Percentiles rank a stretch among this genome's conserved stretches.
These are phyloP conservation scores for Apiospora pterosperma DNA, from an alignment of 2,329 filamentous ascomycete genomes.

Conservation along the genomic window DNA sequence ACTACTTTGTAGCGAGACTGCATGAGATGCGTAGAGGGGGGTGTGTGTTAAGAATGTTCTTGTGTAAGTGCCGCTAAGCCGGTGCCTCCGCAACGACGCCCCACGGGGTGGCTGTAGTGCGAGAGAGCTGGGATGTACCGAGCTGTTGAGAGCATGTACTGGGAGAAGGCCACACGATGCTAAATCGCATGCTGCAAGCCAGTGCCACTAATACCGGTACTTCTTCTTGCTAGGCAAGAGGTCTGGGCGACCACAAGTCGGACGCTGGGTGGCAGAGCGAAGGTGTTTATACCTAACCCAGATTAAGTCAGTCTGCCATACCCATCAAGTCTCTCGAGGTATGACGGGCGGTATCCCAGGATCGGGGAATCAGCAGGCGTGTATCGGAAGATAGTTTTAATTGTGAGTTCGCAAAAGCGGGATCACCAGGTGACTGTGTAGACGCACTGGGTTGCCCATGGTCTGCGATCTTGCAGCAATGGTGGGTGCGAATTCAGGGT, in stretches of 20 bases:
- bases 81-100: not conserved
- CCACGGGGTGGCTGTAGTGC: not conserved
- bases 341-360: not conserved
- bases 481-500: not conserved
- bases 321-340: not conserved
- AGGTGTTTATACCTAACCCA: not conserved
- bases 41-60: not conserved
- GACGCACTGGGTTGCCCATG: not conserved
- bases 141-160: not conserved
- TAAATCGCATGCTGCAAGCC: not conserved
- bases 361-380: not conserved
- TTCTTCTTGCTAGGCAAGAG: not conserved
- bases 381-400: not conserved
- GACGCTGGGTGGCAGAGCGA: not conserved
- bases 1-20: not conserved
- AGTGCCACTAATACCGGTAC: conserved; percentile 1
- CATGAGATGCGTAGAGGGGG: not conserved
- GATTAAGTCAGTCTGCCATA: not conserved
- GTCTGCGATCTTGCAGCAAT: not conserved
- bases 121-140: not conserved
- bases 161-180: not conserved
- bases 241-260: not conserved
- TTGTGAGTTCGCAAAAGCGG: not conserved
- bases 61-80: not conserved
- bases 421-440: not conserved